A percentile compares a stretch with the other conserved stretches of the same genome.
Conservation (phyloP, 73 alveolate species). For the Tetrahymena malaccensis region DNA sequence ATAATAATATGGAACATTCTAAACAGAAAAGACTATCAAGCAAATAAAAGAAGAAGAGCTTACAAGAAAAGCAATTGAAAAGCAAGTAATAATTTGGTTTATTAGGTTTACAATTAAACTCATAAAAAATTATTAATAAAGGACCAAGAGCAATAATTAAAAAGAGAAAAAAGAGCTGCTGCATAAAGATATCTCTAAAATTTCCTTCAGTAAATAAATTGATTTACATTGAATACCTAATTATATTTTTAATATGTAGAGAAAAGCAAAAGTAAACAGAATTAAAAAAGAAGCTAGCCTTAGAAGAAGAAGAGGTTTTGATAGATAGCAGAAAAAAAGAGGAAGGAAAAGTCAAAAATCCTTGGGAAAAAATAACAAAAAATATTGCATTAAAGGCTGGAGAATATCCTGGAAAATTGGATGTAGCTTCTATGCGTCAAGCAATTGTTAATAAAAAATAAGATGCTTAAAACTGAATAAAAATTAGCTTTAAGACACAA, state of each 20-base stretch:
- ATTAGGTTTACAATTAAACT: too few relatives aligned
- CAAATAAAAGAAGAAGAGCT: background rate
- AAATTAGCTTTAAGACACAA: too few relatives aligned
- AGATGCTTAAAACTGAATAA: background rate
- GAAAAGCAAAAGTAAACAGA: background rate
- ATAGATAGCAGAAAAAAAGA: background rate
- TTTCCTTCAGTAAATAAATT: background rate
- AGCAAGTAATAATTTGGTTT: background rate
- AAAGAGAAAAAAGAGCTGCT: background rate
- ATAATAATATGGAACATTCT: background rate
- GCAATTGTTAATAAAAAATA: slow-evolving; percentile 32
- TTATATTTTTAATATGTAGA: background rate
- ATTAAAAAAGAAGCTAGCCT: background rate
- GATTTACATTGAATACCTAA: background rate
- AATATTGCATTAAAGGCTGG: slow-evolving; percentile 31
- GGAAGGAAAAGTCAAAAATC: background rate
- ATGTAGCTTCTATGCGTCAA: slow-evolving; percentile 26
- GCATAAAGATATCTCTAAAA: background rate
- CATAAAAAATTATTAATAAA: background rate
- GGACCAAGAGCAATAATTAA: background rate
- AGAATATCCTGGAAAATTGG: slow-evolving; percentile 32
- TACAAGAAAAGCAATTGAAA: background rate
- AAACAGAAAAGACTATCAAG: background rate
- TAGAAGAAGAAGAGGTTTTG: background rate
- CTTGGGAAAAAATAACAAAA: slow-evolving; percentile 27